These are phyloP conservation scores for Psidium guajava DNA, from an alignment of 345 rosid species.

Conservation along the genomic window DNA sequence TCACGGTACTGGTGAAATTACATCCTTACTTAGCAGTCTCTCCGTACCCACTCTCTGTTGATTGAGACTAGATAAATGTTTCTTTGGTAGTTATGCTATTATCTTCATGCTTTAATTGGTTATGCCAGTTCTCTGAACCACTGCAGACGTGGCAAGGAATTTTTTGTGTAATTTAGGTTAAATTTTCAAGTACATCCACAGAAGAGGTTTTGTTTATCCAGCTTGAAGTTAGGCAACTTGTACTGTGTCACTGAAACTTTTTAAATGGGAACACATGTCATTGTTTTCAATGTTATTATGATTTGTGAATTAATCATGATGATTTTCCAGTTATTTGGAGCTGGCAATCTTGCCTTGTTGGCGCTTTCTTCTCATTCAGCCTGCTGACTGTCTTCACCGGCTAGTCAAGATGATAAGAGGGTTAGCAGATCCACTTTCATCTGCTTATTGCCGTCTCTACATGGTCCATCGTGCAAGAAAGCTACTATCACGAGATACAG, in stretches of 20 bases:
- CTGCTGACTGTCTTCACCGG: slow-evolving; percentile 45
- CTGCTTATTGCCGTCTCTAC: slow-evolving; percentile 70
- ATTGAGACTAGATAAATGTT: not conserved
- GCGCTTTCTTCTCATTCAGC: slow-evolving; percentile 57
- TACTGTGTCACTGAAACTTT: not conserved
- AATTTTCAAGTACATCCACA: not conserved
- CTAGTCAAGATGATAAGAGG: slow-evolving; percentile 81
- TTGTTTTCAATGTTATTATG: not conserved
- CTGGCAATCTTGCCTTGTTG: slow-evolving; percentile 83
- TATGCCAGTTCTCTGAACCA: not conserved
- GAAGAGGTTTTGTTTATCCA: not conserved
- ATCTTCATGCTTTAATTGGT: not conserved
- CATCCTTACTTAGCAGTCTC: not conserved
- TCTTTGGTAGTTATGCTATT: not conserved
- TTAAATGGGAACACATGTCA: not conserved
- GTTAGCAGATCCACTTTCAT: slow-evolving; percentile 75
- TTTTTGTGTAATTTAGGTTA: not conserved
- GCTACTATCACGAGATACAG: slow-evolving; percentile 38
- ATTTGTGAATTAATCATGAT: not conserved
- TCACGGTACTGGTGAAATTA: not conserved
- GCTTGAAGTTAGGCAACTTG: not conserved
- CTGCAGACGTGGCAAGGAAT: not conserved
- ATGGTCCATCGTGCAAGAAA: slow-evolving; percentile 61
- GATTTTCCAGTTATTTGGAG: slow-evolving; percentile 66
- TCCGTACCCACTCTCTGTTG: not conserved